Base-by-base conservation (phyloP, 2,329 filamentous ascomycete genomes). In the Lachnellula suecica region DNA sequence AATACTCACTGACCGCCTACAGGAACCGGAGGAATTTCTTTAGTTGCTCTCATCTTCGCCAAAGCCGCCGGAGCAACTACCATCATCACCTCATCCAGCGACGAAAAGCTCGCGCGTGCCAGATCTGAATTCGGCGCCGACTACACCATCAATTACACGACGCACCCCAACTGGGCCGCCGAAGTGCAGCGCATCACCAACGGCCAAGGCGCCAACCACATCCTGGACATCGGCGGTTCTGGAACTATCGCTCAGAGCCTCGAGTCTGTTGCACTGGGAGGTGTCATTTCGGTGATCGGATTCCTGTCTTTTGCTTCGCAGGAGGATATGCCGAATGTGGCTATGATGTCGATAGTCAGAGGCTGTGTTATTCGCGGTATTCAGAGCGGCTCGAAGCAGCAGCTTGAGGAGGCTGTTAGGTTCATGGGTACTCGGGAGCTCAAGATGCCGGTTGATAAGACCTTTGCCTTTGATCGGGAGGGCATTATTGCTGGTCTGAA, bases 161-260 rank as follows among this genome's bases (percentile, higher is more conserved):
- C 66, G 0, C 74, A 73, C 11, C 68, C 77, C 0, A 75, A 80
- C 45, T 88, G 85, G 85, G 81, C 84, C n/a, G 68, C 73, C 3
- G 74, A 75, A 23, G 83, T 83, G 8, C 64, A 76, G 9, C 78
- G 75, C 0, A 72, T 79, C 0, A 74, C 72, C 1, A 66, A 70
- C 1, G 72, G 72, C 3, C 61, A 60, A 1, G 86, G 86, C 10
- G 79, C 87, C 6, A 78, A 87, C 60, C 75, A 84, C 56, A 71
- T 88, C 41, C 63, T 88, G 37, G 85, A 89, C 60, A 79, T 88
- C 17, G 85, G 83, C 15, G 85, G 85, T 0, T 73, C 80, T 1
- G 75, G 73, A 19, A 87, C 84, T 0, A 75, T 88, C 59, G 63
- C 70, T 4, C 76, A 85, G 63, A 78, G 74, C 3, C 69, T 86